Conservation (phyloP, 371 early-diverging fungal species). For the Lichtheimia ornata region DNA sequence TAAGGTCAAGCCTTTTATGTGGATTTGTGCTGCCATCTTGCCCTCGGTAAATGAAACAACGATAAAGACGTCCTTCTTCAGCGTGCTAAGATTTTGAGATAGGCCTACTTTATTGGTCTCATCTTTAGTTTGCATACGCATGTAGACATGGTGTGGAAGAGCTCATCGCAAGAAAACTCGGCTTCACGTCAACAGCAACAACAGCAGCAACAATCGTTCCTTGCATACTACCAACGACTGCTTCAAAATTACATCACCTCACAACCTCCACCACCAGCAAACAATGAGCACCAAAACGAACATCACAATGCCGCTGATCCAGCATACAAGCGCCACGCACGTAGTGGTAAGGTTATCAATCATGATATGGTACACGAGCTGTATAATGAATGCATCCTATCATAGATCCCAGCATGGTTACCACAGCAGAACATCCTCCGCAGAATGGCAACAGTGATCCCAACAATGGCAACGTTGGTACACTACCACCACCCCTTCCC, state of each 20-base stretch:
- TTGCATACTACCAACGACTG: constrained; percentile 20
- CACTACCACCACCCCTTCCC: not conserved
- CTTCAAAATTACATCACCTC: constrained; percentile 22
- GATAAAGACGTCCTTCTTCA: not conserved
- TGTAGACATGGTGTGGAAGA: constrained; percentile 83
- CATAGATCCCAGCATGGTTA: constrained; percentile 8
- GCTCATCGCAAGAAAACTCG: constrained; percentile 22
- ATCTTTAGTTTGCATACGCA: constrained; percentile 94
- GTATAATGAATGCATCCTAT: too few relatives aligned
- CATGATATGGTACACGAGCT: not conserved
- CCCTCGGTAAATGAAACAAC: constrained; percentile 51
- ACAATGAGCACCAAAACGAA: not conserved
- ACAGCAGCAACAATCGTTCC: not conserved
- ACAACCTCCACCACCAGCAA: constrained; percentile 21
- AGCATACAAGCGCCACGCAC: not conserved
- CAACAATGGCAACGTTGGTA: not conserved
- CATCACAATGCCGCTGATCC: not conserved
- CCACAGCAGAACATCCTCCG: not conserved
- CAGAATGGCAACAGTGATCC: not conserved
- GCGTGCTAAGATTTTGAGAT: not conserved
- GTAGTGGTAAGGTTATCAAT: not conserved
- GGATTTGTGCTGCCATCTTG: constrained; percentile 83
- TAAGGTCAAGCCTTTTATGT: constrained; percentile 85
- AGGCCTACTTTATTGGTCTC: constrained; percentile 88
- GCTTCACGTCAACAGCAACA: constrained; percentile 26